phyloP scores from a whole-genome alignment of 768 basidiomycete species.

The Termitomyces heimii region DNA sequence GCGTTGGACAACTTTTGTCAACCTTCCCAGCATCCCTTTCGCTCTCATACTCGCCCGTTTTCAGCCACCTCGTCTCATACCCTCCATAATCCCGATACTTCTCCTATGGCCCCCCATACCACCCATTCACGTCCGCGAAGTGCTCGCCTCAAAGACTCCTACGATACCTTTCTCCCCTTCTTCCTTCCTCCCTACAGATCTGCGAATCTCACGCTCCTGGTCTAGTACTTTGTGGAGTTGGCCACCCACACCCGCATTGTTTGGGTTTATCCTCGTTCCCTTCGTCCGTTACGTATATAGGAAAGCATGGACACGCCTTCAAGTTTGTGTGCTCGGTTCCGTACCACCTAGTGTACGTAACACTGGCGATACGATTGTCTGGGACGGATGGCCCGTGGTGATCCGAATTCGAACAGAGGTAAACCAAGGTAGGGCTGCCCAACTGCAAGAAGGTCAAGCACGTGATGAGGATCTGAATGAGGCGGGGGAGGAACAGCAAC shows the following conservation, averaged over 20 bases:
- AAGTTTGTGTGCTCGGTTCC: conserved; percentile 38
- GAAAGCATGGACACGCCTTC: conserved; percentile 30
- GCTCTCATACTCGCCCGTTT: conserved; percentile 61
- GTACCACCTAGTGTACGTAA: conserved; percentile 23
- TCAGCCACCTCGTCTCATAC: conserved; percentile 24
- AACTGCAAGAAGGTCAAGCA: neutral
- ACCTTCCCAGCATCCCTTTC: conserved; percentile 68
- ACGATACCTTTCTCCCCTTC: conserved; percentile 12
- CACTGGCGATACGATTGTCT: conserved; percentile 14
- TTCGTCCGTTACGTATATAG: conserved; percentile 40
- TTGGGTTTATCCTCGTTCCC: conserved; percentile 48
- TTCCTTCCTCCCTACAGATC: conserved; percentile 19
- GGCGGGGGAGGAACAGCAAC: conserved; percentile 14
- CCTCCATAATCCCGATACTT: conserved; percentile 38
- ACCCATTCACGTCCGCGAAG: conserved; percentile 25
- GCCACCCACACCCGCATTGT: conserved; percentile 58
- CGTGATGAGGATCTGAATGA: conserved; percentile 16
- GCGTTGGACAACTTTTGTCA: conserved; percentile 72
- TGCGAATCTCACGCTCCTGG: conserved; percentile 27
- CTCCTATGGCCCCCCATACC: conserved; percentile 40
- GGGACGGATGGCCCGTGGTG: conserved; percentile 26
- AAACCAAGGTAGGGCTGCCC: conserved; percentile 13
- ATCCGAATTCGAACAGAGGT: conserved; percentile 29
- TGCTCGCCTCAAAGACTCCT: conserved; percentile 22
- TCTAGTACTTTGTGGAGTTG: conserved; percentile 24